Base-by-base conservation (phyloP, 2,329 filamentous ascomycete genomes). In the Cordyceps cicadae region DNA sequence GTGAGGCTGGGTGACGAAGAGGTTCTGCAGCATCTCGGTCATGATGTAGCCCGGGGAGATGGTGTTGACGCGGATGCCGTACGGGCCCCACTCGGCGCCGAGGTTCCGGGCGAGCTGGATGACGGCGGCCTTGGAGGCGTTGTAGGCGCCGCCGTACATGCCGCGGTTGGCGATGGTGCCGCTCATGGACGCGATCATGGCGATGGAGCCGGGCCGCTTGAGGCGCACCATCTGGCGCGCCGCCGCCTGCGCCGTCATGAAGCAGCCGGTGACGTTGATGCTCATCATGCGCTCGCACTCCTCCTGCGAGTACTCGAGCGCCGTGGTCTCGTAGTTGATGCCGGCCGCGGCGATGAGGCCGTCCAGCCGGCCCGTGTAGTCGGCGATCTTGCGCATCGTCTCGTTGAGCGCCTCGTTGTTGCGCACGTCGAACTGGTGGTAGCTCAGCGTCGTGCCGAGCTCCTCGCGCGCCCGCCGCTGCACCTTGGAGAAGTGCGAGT, bases 231-330 rank as follows among this genome's bases (percentile, higher is more conserved):
- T 86, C 71, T 94, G 88, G 60, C 87, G 82, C 39, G 92, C 92
- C n/a, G 90, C 89, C 21, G 90, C 90, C 77, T 93, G 90, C 29
- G 91, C 90, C 64, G 90, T 95, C 82, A 92, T 85, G 75, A 91
- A 90, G 32, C 82, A 86, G 14, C 92, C 92, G n/a, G 86, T 94
- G 67, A 96, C 81, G 74, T 97, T 95, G 69, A 93, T 87, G 68
- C 88, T 83, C 73, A 96, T 81, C 79, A 96, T 90, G 73, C 86
- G 83, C 71, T 92, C 85, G 70, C 85, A 85, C 70, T 90, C 88
- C 69, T 87, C 80, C 24, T 88, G 84, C 26, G 84, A 82, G 70
- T 96, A 95, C 54, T 96, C 90, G 59, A 96, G 78, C 1, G 92
- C 91, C 0, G 89, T 76, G 0, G 86, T 91, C 75, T 95, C 90